Evolutionary conservation across 176 grass and related monocot species (phyloP).

Genomic region (Musa troglodytarum): DNA sequence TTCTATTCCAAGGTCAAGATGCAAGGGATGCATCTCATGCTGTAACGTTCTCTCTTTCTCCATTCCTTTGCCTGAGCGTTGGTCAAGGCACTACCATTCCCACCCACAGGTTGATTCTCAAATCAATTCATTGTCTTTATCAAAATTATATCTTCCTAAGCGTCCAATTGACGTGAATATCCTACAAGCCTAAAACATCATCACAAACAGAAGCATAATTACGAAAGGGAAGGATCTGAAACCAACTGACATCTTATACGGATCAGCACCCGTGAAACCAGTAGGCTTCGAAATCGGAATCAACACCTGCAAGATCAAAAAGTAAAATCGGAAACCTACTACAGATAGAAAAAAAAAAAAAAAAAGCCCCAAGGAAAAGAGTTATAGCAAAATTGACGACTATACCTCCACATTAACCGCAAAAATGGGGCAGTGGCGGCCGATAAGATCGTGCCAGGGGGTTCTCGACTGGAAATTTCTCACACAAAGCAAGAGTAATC

Average conservation of each 20-base stretch:
- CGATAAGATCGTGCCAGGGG: conserved; percentile 82
- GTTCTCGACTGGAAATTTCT: conserved; percentile 54
- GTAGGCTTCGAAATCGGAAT: conserved; percentile 86
- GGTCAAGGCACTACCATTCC: too few species aligned
- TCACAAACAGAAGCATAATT: conserved; percentile 3
- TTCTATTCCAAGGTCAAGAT: too few species aligned
- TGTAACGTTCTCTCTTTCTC: too few species aligned
- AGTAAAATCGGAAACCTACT: neutral
- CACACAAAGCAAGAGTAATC: conserved; percentile 18
- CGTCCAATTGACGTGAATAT: too few species aligned
- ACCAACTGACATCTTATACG: conserved; percentile 77
- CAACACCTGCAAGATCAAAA: conserved; percentile 49
- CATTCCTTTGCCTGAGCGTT: too few species aligned
- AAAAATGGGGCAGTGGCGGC: conserved; percentile 77
- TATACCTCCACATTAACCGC: conserved; percentile 83
- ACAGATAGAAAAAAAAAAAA: conserved; percentile 1
- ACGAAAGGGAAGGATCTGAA: neutral
- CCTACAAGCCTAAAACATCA: neutral
- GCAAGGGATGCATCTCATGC: too few species aligned
- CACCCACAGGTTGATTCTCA: too few species aligned
- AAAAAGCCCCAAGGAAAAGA: neutral
- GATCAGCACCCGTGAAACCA: conserved; percentile 84
- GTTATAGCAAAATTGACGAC: conserved; percentile 6
- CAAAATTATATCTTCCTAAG: neutral
- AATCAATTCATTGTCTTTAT: neutral